A percentile compares a stretch with the other conserved stretches of the same genome.
Evolutionary conservation across 345 rosid species (phyloP).

Genomic region (Arabidopsis suecica): DNA sequence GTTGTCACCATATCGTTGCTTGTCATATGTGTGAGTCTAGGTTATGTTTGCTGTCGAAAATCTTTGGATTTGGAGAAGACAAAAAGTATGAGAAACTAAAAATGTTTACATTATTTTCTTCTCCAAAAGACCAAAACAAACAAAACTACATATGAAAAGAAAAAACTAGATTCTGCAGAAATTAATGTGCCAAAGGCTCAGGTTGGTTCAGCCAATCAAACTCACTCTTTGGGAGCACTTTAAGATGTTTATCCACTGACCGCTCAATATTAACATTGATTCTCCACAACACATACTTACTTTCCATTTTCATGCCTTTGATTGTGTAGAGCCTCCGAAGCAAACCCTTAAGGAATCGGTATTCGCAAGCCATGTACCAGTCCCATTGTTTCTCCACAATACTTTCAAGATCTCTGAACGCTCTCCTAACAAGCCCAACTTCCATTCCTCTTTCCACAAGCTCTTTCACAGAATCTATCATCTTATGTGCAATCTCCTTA

Average conservation of each 20-base stretch:
- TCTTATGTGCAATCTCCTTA: not conserved
- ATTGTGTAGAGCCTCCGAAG: not conserved
- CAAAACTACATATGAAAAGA: not conserved
- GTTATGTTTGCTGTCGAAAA: not conserved
- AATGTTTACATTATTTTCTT: not conserved
- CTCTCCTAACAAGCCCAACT: conserved; percentile 32
- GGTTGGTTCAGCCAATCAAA: conserved; percentile 27
- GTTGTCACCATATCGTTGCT: not conserved
- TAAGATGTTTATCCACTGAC: not conserved
- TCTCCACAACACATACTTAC: conserved; percentile 35
- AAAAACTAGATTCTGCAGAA: not conserved
- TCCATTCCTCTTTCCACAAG: conserved; percentile 38
- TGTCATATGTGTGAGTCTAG: not conserved
- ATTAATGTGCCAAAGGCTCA: not conserved
- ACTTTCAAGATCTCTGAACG: conserved; percentile 26
- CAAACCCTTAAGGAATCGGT: conserved; percentile 16
- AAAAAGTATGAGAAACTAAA: not conserved
- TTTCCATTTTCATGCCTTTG: conserved; percentile 24
- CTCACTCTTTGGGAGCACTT: not conserved
- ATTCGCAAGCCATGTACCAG: conserved; percentile 7
- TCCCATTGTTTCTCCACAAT: conserved; percentile 17
- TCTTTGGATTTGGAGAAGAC: not conserved
- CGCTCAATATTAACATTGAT: conserved; percentile 16
- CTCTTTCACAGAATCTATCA: conserved; percentile 23
- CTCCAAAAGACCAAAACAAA: not conserved